Percentiles rank a stretch among this genome's conserved stretches.
Conservation (phyloP, 371 early-diverging fungal species). For the Syncephalastrum monosporum region DNA sequence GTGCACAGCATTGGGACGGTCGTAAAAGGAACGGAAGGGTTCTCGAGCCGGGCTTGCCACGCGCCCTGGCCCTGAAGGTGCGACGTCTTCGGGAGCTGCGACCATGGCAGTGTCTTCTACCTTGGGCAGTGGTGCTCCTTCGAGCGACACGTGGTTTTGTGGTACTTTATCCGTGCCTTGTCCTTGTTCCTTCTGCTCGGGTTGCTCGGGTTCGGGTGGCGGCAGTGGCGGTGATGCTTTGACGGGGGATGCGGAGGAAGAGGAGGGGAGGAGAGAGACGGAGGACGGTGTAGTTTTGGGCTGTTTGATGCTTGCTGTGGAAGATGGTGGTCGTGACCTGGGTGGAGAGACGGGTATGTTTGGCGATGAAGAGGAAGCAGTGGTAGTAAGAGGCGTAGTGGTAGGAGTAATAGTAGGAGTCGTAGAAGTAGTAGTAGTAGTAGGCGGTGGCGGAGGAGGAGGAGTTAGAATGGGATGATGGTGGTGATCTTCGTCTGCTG, state of each 20-base stretch:
- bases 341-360: neutral
- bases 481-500: too few relatives aligned
- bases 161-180: conserved; percentile 3
- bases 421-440: neutral
- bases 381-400: neutral
- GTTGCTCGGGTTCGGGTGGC: conserved; percentile 16
- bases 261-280: neutral
- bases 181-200: neutral
- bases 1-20: too few relatives aligned
- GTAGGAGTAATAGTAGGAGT: neutral
- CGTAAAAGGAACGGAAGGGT: too few relatives aligned
- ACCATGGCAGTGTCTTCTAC: too few relatives aligned
- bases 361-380: neutral
- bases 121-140: too few relatives aligned
- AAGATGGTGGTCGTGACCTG: neutral
- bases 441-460: neutral
- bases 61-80: too few relatives aligned
- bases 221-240: conserved; percentile 18
- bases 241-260: neutral
- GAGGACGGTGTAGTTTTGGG: neutral
- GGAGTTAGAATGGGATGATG: too few relatives aligned
- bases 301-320: neutral
- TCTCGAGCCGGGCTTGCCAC: too few relatives aligned
- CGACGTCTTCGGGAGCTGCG: too few relatives aligned
- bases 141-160: neutral